These are phyloP conservation scores for Aciculoconidium aculeatum DNA, from an alignment of 805 yeast species.

Conservation along the genomic window DNA sequence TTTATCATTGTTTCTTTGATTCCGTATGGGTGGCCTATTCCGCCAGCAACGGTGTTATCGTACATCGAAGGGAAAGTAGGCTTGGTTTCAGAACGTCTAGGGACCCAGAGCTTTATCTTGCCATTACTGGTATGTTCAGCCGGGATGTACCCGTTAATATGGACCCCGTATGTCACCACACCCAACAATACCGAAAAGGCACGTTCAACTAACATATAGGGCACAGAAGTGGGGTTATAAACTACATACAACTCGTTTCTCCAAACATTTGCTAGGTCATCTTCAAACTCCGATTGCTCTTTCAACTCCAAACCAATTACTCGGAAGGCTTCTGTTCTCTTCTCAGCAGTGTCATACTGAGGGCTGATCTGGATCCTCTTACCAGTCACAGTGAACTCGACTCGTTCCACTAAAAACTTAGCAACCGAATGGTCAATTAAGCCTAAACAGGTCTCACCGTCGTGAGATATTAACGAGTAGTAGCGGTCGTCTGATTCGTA, in stretches of 20 bases:
- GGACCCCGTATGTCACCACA: conserved; percentile 85
- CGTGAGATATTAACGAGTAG: conserved; percentile 26
- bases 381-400: conserved; percentile 3
- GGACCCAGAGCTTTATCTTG: conserved; percentile 67
- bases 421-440: conserved; percentile 22
- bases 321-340: conserved; percentile 36
- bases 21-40: conserved; percentile 77
- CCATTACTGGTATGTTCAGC: conserved; percentile 33
- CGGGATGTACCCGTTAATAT: conserved; percentile 72
- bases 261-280: conserved; percentile 58
- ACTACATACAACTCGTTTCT: conserved; percentile 77
- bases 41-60: conserved; percentile 95
- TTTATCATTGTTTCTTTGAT: conserved; percentile 72
- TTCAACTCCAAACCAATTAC: conserved; percentile 39
- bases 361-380: conserved; percentile 24
- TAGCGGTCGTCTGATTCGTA: conserved; percentile 12
- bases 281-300: conserved; percentile 19
- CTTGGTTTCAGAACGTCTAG: conserved; percentile 70
- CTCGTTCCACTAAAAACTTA: conserved; percentile 12
- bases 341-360: conserved; percentile 31
- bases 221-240: conserved; percentile 46
- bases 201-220: conserved; percentile 72
- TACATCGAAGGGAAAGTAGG: conserved; percentile 87
- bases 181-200: conserved; percentile 80
- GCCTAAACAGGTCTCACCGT: conserved; percentile 22